Evolutionary conservation across 2,329 filamentous ascomycete species (phyloP).

Genomic region (Byssoonygena ceratinophila): DNA sequence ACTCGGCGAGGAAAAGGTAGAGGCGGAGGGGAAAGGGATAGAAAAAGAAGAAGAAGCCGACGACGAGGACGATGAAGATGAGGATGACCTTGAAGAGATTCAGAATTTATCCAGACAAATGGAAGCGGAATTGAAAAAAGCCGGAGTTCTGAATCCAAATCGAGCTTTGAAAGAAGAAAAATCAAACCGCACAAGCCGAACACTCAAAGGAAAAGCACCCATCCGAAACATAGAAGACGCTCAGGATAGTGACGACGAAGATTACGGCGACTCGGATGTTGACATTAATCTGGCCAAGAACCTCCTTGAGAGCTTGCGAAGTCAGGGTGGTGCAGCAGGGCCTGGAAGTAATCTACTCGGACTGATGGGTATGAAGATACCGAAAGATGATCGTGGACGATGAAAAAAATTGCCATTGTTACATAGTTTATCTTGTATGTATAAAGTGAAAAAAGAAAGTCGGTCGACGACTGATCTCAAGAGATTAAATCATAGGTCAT

Average conservation of each 20-base stretch:
- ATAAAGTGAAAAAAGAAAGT: not conserved
- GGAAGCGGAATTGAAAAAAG: slow-evolving; percentile 39
- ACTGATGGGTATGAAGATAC: slow-evolving; percentile 72
- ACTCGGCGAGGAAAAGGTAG: slow-evolving; percentile 36
- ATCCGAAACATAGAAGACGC: slow-evolving; percentile 18
- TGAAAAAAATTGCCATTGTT: not conserved
- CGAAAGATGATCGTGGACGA: slow-evolving; percentile 53
- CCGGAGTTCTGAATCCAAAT: slow-evolving; percentile 36
- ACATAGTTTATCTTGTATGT: not conserved
- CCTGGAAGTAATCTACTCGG: slow-evolving; percentile 79
- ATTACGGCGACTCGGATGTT: slow-evolving; percentile 52
- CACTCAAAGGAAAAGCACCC: slow-evolving; percentile 26
- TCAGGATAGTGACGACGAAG: slow-evolving; percentile 20
- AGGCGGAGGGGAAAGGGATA: not conserved
- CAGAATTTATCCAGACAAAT: slow-evolving; percentile 37
- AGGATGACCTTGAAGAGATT: slow-evolving; percentile 46
- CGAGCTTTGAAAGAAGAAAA: slow-evolving; percentile 18
- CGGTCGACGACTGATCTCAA: not conserved
- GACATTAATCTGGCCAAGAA: slow-evolving; percentile 86
- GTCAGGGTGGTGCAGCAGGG: slow-evolving; percentile 73
- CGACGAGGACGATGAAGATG: slow-evolving; percentile 20
- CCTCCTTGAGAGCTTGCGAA: slow-evolving; percentile 82
- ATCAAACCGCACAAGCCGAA: slow-evolving; percentile 16
- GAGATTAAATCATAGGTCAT: not conserved
- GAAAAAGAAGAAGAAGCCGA: slow-evolving; percentile 34